Base-by-base conservation (phyloP, 129 eudicot genomes). In the Gnaphalium uliginosum region DNA sequence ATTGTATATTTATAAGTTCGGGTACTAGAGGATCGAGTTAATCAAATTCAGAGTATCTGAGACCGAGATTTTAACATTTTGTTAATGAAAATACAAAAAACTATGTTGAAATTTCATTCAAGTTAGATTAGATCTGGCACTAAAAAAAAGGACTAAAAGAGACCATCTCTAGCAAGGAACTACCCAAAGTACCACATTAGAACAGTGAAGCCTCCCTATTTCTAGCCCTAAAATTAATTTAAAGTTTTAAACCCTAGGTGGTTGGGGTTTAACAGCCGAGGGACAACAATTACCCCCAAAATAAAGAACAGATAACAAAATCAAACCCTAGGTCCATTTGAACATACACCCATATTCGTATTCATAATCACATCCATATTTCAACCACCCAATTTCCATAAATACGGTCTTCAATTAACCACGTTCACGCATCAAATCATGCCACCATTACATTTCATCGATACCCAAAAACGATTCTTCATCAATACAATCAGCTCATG, bases 341-440 rank as follows among this genome's bases (percentile, higher is more conserved):
- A 74, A 10, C 69, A 15, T 68, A 57, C 62, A 74, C 53, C 53
- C n/a, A 46, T 46, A 46, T 46, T 46, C n/a, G 53, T 14, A 46
- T 41, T 43, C 51, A 11, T 14, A 46, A 13, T 46, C 72, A 51
- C 50, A 46, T 50, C 26, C 41, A 17, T 69, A 43, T 32, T 37
- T 61, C 76, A 37, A 53, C 74, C 72, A 71, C 37, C 74, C 53
- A 24, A 61, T 67, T 39, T 58, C 50, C n/a, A 10, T n/a, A 46
- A 59, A 57, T 27, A 82, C 54, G 91, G 89, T 74, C 84, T 69
- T 57, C 80, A 85, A 72, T 30, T 66, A 71, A 37, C 83, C 92
- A 87, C 86, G 88, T 79, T 69, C 60, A 35, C 74, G 18, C 80
- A 6, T 25, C 80, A 13, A 76, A 48, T 78, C 77, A 78, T 77